A percentile compares a stretch with the other conserved stretches of the same genome.
Conservation (phyloP, 805 yeast species). For the Wickerhamiella allomyrinae region DNA sequence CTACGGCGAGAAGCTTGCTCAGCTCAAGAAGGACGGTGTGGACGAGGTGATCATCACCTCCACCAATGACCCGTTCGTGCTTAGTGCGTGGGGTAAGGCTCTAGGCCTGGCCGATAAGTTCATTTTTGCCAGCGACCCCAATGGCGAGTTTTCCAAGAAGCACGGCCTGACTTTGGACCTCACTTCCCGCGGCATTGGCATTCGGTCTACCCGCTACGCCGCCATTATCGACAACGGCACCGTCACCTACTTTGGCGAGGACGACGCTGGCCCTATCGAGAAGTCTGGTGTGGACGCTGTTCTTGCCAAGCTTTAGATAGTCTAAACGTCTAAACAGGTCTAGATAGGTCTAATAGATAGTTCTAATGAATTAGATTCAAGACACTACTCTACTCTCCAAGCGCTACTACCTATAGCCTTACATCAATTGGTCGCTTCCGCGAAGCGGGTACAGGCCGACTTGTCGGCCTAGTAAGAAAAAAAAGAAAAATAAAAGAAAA, state of each 20-base stretch:
- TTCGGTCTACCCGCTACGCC: conserved; percentile 60
- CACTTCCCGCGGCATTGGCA: conserved; percentile 39
- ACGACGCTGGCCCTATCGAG: conserved; percentile 30
- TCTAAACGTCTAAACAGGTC: too few species aligned
- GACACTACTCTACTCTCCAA: too few species aligned
- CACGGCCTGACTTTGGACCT: conserved; percentile 47
- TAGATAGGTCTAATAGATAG: too few species aligned
- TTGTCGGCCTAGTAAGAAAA: too few species aligned
- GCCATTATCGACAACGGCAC: conserved; percentile 47
- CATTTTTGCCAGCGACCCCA: conserved; percentile 53
- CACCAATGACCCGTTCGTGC: conserved; percentile 59
- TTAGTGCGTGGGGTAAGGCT: conserved; percentile 51
- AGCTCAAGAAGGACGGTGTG: conserved; percentile 45
- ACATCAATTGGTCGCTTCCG: too few species aligned
- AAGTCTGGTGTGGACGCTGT: conserved; percentile 36
- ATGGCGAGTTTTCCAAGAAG: conserved; percentile 41
- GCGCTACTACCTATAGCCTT: too few species aligned
- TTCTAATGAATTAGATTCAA: too few species aligned
- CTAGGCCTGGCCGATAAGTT: conserved; percentile 25
- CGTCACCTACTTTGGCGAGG: conserved; percentile 38
- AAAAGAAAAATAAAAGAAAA: too few species aligned
- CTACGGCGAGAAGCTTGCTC: conserved; percentile 35
- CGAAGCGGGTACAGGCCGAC: too few species aligned
- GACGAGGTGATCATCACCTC: conserved; percentile 50
- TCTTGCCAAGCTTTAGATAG: conserved; percentile 24